A percentile compares a stretch with the other conserved stretches of the same genome.
These are phyloP conservation scores for Eucalyptus polyanthemos DNA, from an alignment of 345 rosid species.

Conservation along the genomic window DNA sequence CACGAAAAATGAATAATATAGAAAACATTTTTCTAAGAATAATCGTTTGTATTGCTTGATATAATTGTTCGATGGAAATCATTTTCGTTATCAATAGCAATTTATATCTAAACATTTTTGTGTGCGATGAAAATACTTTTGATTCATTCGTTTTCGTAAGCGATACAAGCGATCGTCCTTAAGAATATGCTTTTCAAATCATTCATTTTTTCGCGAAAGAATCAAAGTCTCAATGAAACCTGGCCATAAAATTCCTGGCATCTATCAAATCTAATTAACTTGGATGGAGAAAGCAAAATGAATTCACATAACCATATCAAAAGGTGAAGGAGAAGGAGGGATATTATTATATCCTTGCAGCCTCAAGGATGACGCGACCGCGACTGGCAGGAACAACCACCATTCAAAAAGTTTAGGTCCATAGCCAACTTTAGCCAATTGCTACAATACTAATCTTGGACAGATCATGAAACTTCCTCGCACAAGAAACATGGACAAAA, in stretches of 20 bases:
- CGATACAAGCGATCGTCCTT: background rate
- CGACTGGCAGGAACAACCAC: background rate
- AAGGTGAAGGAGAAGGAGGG: background rate
- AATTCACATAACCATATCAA: background rate
- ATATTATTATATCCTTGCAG: background rate
- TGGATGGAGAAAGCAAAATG: background rate
- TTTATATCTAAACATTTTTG: background rate
- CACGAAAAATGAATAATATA: rapidly evolving
- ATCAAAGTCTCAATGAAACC: background rate
- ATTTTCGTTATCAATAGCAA: background rate
- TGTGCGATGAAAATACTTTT: background rate
- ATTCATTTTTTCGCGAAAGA: too few relatives aligned
- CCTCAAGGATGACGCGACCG: background rate
- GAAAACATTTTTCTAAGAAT: background rate
- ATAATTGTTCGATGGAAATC: rapidly evolving
- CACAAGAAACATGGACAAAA: background rate
- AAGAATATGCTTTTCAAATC: too few relatives aligned
- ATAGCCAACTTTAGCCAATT: background rate
- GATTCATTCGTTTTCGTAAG: rapidly evolving
- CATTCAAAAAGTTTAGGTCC: background rate
- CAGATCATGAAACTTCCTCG: background rate
- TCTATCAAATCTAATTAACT: background rate
- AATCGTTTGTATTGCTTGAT: rapidly evolving
- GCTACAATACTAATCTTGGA: background rate
- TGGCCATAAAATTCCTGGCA: background rate